Percentiles rank a stretch among this genome's conserved stretches.
These are phyloP conservation scores for Naematelia encephala DNA, from an alignment of 768 basidiomycete species.

Conservation along the genomic window DNA sequence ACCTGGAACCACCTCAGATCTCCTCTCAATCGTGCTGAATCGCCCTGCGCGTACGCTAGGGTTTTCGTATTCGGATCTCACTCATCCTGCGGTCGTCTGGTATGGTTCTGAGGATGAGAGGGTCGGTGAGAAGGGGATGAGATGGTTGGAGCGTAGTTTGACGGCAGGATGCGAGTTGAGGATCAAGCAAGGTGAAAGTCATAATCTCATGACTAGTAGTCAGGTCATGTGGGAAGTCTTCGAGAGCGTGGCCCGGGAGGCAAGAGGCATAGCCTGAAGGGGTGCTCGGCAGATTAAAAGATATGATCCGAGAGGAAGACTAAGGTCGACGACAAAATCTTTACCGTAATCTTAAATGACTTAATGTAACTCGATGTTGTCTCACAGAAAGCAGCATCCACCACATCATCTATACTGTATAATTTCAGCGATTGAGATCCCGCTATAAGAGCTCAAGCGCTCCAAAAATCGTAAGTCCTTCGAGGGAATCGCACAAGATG, in stretches of 20 bases:
- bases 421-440: too few relatives aligned
- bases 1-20: conserved; percentile 83
- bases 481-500: too few relatives aligned
- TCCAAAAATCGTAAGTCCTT: too few relatives aligned
- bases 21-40: conserved; percentile 79
- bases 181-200: conserved; percentile 82
- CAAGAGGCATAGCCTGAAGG: too few relatives aligned
- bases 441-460: too few relatives aligned
- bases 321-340: too few relatives aligned
- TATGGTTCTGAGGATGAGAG: conserved; percentile 91
- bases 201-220: conserved; percentile 85
- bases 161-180: conserved; percentile 69
- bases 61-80: conserved; percentile 78
- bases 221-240: conserved; percentile 49
- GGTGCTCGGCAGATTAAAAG: too few relatives aligned
- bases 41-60: conserved; percentile 78
- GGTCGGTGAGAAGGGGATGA: conserved; percentile 82
- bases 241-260: conserved; percentile 38
- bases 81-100: conserved; percentile 77
- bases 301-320: too few relatives aligned
- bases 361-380: too few relatives aligned
- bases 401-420: too few relatives aligned
- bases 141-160: conserved; percentile 79
- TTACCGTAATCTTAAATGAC: too few relatives aligned
- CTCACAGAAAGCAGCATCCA: too few relatives aligned